A percentile compares a stretch with the other conserved stretches of the same genome.
These are phyloP conservation scores for Thinopyrum elongatum DNA, from an alignment of 176 grass and related monocot genomes.

Conservation along the genomic window DNA sequence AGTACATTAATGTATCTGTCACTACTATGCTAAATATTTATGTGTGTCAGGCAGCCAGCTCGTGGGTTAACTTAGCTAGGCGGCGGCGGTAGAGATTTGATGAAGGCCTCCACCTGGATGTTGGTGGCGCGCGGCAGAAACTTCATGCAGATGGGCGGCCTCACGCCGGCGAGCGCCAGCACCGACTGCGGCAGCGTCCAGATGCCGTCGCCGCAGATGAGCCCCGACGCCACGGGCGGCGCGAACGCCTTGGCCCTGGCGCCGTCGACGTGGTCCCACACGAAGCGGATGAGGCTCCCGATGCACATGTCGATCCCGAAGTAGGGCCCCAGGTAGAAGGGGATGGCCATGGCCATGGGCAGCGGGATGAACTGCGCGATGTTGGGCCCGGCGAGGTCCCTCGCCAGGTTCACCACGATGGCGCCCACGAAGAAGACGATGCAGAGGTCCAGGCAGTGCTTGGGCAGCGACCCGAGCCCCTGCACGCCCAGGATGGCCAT, in stretches of 20 bases:
- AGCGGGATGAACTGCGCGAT: conserved; percentile 1
- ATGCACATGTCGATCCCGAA: conserved; percentile 25
- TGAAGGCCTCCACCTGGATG: conserved; percentile 24
- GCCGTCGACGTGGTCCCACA: not conserved
- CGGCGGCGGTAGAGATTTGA: not conserved
- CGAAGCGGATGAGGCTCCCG: not conserved
- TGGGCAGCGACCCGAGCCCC: not conserved
- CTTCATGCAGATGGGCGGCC: conserved; percentile 81
- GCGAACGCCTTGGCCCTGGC: conserved; percentile 53
- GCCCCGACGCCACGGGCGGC: conserved; percentile 51
- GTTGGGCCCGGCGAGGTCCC: not conserved
- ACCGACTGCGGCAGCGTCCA: conserved; percentile 80
- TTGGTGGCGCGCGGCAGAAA: conserved; percentile 56
- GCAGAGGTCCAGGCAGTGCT: not conserved
- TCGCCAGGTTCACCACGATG: not conserved
- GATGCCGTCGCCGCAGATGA: conserved; percentile 77
- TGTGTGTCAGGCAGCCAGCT: not conserved
- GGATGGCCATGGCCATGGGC: conserved; percentile 24
- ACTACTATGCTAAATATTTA: not conserved
- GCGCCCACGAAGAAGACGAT: conserved; percentile 3
- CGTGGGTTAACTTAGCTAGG: not conserved
- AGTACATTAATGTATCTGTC: not conserved
- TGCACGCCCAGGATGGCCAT: conserved; percentile 15
- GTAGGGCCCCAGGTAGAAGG: conserved; percentile 9
- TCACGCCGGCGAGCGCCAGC: conserved; percentile 58